Base-by-base conservation (phyloP, 2,329 filamentous ascomycete species). In the Bipolaris victoriae region DNA sequence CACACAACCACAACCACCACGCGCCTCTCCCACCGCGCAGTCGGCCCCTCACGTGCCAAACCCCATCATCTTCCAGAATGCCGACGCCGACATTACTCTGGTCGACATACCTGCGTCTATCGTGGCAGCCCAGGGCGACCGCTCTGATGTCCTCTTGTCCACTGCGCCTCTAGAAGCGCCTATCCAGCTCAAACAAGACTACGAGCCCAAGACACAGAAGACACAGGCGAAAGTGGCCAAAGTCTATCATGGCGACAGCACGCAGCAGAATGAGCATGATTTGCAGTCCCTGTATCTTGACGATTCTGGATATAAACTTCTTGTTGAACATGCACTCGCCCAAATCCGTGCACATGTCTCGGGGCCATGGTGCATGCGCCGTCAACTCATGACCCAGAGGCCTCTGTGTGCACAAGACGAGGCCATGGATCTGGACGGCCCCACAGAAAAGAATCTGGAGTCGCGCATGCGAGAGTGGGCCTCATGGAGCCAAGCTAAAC, bases 41-140 rank as follows among this genome's bases (percentile, higher is more conserved):
- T 37, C 15, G 31, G 20, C 22, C 16, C 2, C 13, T 31, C 29
- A 31, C 29, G 29, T 31, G 29, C 26, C 52, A 37, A 47, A 51
- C 22, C 40, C 66, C 9, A 80, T 88, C 20, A 72, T 89, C 39
- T 88, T 83, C 74, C 78, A 82, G 57, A 86, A 81, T 61, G 65
- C 73, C 1, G 76, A 79, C 3, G 69, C 76, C 47, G 80, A 82
- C 44, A 75, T 88, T 51, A 79, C 85, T 20, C 72, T 92, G 24
- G 73, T 92, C 49, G 90, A 93, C 67, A 84, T 92, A 44, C 89
- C 90, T 22, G 79, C 81, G 16, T 90, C 90, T 1, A 84, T 92
- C 37, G 87, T 90, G 63, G 80, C 85, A 58, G 86, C 85, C 16
- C 90, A 92, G 75, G 80, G 82, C 41, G 53, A 56, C 33, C 77